A percentile compares a stretch with the other conserved stretches of the same genome.
These are phyloP conservation scores for Polychytrium aggregatum DNA, from an alignment of 192 early-diverging fungal genomes.

Conservation along the genomic window DNA sequence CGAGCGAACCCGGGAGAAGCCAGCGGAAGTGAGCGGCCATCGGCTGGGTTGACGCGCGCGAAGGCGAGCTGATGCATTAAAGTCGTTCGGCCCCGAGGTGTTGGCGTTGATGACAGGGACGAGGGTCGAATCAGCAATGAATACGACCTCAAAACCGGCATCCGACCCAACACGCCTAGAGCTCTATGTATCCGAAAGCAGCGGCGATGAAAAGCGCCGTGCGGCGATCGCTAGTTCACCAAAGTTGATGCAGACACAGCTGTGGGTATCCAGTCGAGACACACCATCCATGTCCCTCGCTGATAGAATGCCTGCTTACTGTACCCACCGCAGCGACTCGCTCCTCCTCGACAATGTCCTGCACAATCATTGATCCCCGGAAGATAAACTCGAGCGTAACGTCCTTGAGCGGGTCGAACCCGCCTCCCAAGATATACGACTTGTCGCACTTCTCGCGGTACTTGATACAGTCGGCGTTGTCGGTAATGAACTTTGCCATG, in stretches of 20 bases:
- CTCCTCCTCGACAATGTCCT: conserved; percentile 33
- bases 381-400: conserved; percentile 47
- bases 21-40: neutral
- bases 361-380: conserved; percentile 16
- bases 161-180: too few species aligned
- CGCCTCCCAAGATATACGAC: conserved; percentile 25
- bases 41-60: conserved; percentile 2
- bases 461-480: conserved; percentile 29
- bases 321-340: conserved; percentile 32
- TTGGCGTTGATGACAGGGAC: too few species aligned
- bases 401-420: conserved; percentile 36
- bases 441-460: conserved; percentile 25
- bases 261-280: too few species aligned
- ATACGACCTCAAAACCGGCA: too few species aligned
- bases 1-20: neutral
- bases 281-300: neutral
- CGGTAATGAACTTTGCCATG: conserved; percentile 18
- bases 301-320: conserved; percentile 4
- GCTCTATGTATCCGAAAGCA: too few species aligned
- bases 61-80: conserved; percentile 5
- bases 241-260: too few species aligned
- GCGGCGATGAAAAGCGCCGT: too few species aligned
- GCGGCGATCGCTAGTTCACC: too few species aligned
- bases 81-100: too few species aligned
- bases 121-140: too few species aligned